Conservation (phyloP, 176 grass and related monocot genomes). For the Oryza rufipogon region DNA sequence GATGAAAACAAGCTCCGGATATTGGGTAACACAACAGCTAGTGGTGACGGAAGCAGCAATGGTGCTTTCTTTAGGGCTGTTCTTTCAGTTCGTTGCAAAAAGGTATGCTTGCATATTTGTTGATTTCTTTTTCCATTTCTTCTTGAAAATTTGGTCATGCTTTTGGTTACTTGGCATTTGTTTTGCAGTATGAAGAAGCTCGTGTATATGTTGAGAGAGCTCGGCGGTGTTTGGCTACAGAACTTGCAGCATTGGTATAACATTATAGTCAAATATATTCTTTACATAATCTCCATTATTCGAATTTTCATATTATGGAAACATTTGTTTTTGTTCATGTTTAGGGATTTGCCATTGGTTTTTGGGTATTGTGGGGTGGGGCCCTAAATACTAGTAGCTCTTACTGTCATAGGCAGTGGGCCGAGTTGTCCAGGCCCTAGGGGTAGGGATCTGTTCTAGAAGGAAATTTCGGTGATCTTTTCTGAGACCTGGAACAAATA, state of each 20-base stretch:
- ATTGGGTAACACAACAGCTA: slow-evolving; percentile 84
- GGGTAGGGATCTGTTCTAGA: background rate
- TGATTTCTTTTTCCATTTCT: slow-evolving; percentile 11
- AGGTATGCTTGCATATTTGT: slow-evolving; percentile 44
- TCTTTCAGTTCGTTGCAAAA: slow-evolving; percentile 86
- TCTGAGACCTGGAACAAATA: background rate
- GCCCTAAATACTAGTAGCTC: background rate
- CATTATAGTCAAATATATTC: slow-evolving; percentile 18
- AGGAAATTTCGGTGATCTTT: background rate
- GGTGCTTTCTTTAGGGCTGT: slow-evolving; percentile 97
- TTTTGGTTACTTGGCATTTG: slow-evolving; percentile 9
- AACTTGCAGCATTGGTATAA: slow-evolving; percentile 90
- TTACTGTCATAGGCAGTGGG: no score
- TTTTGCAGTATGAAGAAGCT: slow-evolving; percentile 86
- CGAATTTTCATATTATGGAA: background rate
- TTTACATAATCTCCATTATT: slow-evolving; percentile 11
- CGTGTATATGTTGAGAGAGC: slow-evolving; percentile 81
- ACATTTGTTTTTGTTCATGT: slow-evolving; percentile 4
- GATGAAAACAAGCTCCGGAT: slow-evolving; percentile 85
- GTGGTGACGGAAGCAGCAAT: slow-evolving; percentile 97
- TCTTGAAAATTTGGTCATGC: slow-evolving; percentile 35
- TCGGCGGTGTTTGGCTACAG: slow-evolving; percentile 94
- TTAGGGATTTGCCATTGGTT: background rate
- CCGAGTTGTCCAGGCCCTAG: no score
- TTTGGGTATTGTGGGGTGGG: background rate